phyloP scores from a whole-genome alignment of 2,329 filamentous ascomycete genomes.

The Aspergillus ibericus region DNA sequence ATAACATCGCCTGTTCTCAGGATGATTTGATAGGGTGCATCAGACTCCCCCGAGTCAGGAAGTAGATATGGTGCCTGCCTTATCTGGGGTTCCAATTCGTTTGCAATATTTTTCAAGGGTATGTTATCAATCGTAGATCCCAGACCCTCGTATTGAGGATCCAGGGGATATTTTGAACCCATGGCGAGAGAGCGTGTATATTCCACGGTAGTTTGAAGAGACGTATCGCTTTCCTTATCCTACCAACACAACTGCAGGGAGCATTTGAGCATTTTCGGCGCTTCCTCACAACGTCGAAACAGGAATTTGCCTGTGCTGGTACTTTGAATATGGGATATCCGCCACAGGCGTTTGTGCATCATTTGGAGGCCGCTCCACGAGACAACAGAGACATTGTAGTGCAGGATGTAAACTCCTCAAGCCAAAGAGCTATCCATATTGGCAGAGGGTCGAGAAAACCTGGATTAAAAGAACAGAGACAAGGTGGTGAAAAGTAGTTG shows the following conservation, averaged over 20 bases:
- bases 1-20: conserved; percentile 36
- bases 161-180: conserved; percentile 23
- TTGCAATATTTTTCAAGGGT: not conserved
- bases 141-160: not conserved
- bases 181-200: conserved; percentile 10
- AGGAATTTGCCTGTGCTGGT: not conserved
- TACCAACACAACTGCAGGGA: not conserved
- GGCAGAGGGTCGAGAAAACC: not conserved
- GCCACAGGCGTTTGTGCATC: not conserved
- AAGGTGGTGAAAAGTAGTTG: not conserved
- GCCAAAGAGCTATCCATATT: not conserved
- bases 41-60: not conserved
- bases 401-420: not conserved
- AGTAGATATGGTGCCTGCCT: not conserved
- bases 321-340: not conserved
- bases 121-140: not conserved
- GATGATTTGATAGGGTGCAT: conserved; percentile 19
- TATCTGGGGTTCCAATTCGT: not conserved
- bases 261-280: not conserved
- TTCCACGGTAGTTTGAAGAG: not conserved
- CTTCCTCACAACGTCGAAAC: not conserved
- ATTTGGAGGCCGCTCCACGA: not conserved
- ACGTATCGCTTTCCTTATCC: not conserved
- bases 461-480: not conserved
- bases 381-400: not conserved